These are phyloP conservation scores for Croton setiger DNA, from an alignment of 441 rosid species.

Conservation along the genomic window DNA sequence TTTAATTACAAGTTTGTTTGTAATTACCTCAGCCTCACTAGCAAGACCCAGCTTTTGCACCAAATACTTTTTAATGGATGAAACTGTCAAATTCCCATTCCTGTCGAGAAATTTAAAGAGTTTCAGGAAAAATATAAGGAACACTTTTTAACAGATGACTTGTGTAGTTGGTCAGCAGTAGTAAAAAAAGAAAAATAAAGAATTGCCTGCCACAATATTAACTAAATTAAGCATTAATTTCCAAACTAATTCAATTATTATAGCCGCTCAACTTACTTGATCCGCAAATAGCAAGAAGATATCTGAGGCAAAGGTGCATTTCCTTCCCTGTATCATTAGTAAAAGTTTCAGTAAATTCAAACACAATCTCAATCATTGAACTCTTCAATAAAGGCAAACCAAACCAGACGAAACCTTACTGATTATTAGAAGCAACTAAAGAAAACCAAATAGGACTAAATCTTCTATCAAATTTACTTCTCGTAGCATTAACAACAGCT, in stretches of 20 bases:
- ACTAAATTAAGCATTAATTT: too few relatives aligned
- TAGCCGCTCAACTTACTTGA: slow-evolving; percentile 46
- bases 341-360: slow-evolving; percentile 12
- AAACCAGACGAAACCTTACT: slow-evolving; percentile 33
- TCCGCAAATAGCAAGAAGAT: slow-evolving; percentile 62
- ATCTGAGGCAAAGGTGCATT: slow-evolving; percentile 55
- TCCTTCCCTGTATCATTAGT: slow-evolving; percentile 46
- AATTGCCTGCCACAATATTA: too few relatives aligned
- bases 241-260: background rate
- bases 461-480: slow-evolving; percentile 34
- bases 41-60: slow-evolving; percentile 38
- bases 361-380: slow-evolving; percentile 5
- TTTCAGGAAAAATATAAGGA: too few relatives aligned
- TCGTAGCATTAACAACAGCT: slow-evolving; percentile 30
- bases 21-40: slow-evolving; percentile 42
- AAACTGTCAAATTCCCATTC: slow-evolving; percentile 40
- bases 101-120: slow-evolving; percentile 20
- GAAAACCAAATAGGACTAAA: slow-evolving; percentile 62
- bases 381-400: background rate
- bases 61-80: slow-evolving; percentile 36
- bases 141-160: background rate
- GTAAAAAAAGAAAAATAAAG: background rate
- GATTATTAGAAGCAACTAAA: slow-evolving; percentile 51
- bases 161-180: background rate
- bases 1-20: background rate